A percentile compares a stretch with the other conserved stretches of the same genome.
phyloP scores from a whole-genome alignment of 148 eudicot genomes.

The Arctostaphylos glauca region DNA sequence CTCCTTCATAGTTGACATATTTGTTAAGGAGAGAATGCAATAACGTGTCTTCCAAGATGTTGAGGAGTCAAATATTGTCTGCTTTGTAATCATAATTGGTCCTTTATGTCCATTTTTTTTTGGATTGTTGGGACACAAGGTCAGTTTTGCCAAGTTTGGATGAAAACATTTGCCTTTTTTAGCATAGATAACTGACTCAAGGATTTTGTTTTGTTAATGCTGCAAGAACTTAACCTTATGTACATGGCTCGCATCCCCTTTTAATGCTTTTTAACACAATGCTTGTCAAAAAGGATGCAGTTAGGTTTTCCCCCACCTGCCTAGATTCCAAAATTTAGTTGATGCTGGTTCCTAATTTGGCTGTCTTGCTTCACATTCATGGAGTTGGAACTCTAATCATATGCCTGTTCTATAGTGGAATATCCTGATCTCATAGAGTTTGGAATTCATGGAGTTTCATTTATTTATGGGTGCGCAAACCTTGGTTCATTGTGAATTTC shows the following conservation, averaged over 20 bases:
- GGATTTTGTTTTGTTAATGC: neutral
- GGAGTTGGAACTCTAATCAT: neutral
- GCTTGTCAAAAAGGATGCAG: neutral
- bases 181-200: neutral
- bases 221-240: neutral
- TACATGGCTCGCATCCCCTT: neutral
- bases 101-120: neutral
- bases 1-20: neutral
- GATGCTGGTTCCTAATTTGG: neutral
- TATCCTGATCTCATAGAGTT: neutral
- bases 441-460: neutral
- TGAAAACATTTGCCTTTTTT: neutral
- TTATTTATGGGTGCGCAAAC: neutral
- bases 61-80: neutral
- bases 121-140: neutral
- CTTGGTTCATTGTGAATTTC: neutral
- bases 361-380: slow-evolving; percentile 2
- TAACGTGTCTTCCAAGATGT: neutral
- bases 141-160: neutral
- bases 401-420: neutral
- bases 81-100: neutral
- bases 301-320: neutral
- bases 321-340: neutral
- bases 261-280: neutral
- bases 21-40: neutral